Base-by-base conservation (phyloP, 495 filamentous ascomycete species). In the Neohortaea acidophila region DNA sequence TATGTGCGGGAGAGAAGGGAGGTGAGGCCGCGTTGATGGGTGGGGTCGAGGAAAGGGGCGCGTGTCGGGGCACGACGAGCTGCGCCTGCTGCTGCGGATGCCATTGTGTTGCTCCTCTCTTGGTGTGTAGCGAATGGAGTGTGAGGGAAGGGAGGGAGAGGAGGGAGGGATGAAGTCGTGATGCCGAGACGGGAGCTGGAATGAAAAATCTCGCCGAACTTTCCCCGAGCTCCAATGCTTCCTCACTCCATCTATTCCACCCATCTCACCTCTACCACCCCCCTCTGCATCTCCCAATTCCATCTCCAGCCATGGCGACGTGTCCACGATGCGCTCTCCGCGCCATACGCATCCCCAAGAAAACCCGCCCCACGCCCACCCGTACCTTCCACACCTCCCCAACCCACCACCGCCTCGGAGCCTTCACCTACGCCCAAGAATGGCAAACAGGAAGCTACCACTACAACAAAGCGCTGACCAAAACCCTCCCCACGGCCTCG, bases 371-470 rank as follows among this genome's bases (percentile, higher is more conserved):
- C 32, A 13, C 7, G 15, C 28, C 31, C 22, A 26, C 17, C 38
- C 17, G 35, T 32, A 17, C 44, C 36, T 49, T 49, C 41, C 27
- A 35, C 46, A 18, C 36, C 46, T 14, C 18, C 40, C 35, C 44
- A 27, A 19, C 29, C 26, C 28, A 39, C 38, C 18, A 29, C 13
- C 21, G 43, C 46, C 40, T 49, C 24, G 46, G 30, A 7, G 37
- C 43, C 30, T 14, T 36, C 28, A 40, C 41, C 30, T 43, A 44
- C 20, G 41, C 46, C 12, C 46, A 44, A 22, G 46, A 49, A 49
- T 49, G 46, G 46, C 46, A 49, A 34, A 49, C 41, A 8, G 44
- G 46, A 30, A 37, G 29, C 38, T 49, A 49, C 46, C 34, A 44
- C 36, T 49, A 39, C 46, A 49, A 49, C 41, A 39, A 39, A 14